Conservation (phyloP, 768 basidiomycete genomes). For the Hygrocybe coccinea region DNA sequence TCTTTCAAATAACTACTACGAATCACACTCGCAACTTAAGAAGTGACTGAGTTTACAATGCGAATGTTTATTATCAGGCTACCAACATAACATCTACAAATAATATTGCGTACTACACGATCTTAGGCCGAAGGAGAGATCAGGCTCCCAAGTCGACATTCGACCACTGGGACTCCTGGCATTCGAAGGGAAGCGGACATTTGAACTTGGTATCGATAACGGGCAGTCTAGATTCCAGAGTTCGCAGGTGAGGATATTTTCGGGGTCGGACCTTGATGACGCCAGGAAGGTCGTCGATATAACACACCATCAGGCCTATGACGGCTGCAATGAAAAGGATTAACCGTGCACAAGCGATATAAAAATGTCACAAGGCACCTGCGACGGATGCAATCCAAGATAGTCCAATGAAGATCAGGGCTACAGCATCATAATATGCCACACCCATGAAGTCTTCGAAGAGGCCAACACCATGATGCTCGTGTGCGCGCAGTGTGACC, state of each 20-base stretch:
- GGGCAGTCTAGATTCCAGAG: not conserved
- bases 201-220: not conserved
- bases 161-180: not conserved
- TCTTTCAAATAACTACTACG: too few relatives aligned
- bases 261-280: not conserved
- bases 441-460: constrained; percentile 27
- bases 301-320: constrained; percentile 12
- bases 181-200: not conserved
- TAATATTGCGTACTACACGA: too few relatives aligned
- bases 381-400: constrained; percentile 24
- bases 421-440: constrained; percentile 17
- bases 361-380: not conserved
- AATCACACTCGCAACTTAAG: too few relatives aligned
- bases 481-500: constrained; percentile 27
- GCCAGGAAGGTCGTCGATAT: not conserved
- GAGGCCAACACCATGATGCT: constrained; percentile 16
- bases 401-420: constrained; percentile 22
- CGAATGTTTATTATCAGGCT: not conserved
- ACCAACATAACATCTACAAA: not conserved
- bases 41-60: too few relatives aligned
- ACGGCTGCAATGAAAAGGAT: constrained; percentile 11
- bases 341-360: constrained; percentile 2
- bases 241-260: not conserved
- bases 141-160: too few relatives aligned
- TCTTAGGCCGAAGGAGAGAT: not conserved